Evolutionary conservation across 352 stramenopile genomes (phyloP).

Genomic region (Globisporangium nagaii): DNA sequence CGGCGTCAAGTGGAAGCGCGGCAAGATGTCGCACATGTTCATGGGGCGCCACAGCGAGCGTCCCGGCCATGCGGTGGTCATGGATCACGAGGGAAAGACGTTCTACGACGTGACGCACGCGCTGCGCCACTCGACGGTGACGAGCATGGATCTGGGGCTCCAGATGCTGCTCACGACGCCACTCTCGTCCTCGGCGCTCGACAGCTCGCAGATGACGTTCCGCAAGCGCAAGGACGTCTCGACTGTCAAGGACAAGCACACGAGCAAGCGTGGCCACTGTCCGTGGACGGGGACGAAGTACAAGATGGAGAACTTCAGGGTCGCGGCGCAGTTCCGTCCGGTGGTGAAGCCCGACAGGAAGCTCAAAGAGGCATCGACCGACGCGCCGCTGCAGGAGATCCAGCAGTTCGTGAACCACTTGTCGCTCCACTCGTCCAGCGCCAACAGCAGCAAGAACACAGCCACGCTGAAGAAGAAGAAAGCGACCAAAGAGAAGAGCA

Average conservation of each 20-base stretch:
- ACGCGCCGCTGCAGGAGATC: constrained; percentile 39
- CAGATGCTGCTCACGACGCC: constrained; percentile 70
- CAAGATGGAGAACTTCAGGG: constrained; percentile 66
- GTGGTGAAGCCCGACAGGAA: constrained; percentile 45
- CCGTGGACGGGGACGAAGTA: constrained; percentile 68
- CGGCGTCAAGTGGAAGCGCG: constrained; percentile 70
- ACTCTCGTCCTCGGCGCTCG: constrained; percentile 53
- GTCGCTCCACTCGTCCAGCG: constrained; percentile 22
- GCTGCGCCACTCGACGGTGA: constrained; percentile 43
- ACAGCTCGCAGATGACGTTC: constrained; percentile 52
- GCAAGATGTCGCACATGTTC: constrained; percentile 68
- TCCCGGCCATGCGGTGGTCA: constrained; percentile 40
- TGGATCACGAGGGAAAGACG: constrained; percentile 51
- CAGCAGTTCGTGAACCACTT: constrained; percentile 60
- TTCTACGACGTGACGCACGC: constrained; percentile 67
- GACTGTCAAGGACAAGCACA: constrained; percentile 17
- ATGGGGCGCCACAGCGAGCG: constrained; percentile 26
- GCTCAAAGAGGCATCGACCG: constrained; percentile 28
- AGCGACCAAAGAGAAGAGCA: constrained; percentile 23
- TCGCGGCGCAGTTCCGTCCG: constrained; percentile 49
- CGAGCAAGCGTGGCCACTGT: constrained; percentile 21
- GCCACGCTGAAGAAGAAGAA: constrained; percentile 14
- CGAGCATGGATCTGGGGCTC: constrained; percentile 67
- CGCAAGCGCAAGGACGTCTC: constrained; percentile 52
- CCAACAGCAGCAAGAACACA: neutral